Evolutionary conservation across 495 filamentous ascomycete species (phyloP).

Genomic region (Neurospora sp.): DNA sequence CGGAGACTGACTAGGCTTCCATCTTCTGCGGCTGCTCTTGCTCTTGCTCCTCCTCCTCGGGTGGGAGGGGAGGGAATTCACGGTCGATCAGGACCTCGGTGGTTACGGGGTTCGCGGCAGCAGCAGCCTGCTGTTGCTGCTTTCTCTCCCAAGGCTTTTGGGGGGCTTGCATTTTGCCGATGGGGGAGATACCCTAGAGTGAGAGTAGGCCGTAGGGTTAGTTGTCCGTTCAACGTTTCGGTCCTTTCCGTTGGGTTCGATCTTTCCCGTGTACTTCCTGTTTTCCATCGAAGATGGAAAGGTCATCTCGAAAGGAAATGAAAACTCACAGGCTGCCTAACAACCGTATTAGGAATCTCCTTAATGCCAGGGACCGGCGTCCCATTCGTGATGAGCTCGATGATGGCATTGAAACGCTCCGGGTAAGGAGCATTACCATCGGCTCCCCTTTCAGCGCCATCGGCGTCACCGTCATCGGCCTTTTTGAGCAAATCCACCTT

Average conservation of each 20-base stretch:
- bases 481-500: constrained; percentile 31
- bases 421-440: constrained; percentile 57
- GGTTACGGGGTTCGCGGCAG: neutral
- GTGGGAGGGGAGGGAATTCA: constrained; percentile 18
- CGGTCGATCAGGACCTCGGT: constrained; percentile 9
- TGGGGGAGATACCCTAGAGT: constrained; percentile 19
- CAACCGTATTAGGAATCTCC: constrained; percentile 76
- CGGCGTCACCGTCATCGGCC: constrained; percentile 14
- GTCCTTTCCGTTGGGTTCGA: neutral
- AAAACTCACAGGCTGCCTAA: constrained; percentile 41
- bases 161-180: constrained; percentile 25
- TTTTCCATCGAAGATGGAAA: too few relatives aligned
- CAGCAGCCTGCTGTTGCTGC: neutral
- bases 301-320: too few relatives aligned
- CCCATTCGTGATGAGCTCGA: constrained; percentile 77
- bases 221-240: neutral
- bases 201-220: neutral
- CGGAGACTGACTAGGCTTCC: neutral
- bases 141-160: constrained; percentile 30
- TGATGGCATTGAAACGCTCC: constrained; percentile 76
- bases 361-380: constrained; percentile 82
- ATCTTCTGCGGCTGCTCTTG: neutral
- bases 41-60: neutral
- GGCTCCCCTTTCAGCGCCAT: constrained; percentile 9
- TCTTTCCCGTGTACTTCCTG: too few relatives aligned